Percentiles rank a stretch among this genome's conserved stretches.
Evolutionary conservation across 1,284 basidiomycete species (phyloP).

Genomic region (Prillingera fragicola): DNA sequence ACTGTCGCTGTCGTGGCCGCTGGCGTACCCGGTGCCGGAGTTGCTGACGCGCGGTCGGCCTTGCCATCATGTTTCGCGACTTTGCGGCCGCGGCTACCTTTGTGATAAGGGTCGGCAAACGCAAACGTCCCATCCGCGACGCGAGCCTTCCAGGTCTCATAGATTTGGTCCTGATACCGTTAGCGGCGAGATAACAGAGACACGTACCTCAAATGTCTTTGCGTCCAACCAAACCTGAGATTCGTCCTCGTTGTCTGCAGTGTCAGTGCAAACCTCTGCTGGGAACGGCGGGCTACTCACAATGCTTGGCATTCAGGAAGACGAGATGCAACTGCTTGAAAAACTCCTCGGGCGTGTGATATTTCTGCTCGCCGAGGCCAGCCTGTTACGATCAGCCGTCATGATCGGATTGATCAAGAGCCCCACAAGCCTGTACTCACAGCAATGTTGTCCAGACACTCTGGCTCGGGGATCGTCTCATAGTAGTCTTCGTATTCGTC

Average conservation of each 20-base stretch:
- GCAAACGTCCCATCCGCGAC: conserved; percentile 22
- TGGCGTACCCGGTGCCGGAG: conserved; percentile 1
- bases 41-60: conserved; percentile 4
- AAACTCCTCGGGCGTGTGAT: conserved; percentile 35
- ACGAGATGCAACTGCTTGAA: conserved; percentile 45
- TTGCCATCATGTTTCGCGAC: conserved; percentile 2
- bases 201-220: conserved; percentile 34
- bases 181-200: neutral
- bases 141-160: conserved; percentile 27
- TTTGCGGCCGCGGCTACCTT: conserved; percentile 5
- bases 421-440: conserved; percentile 28
- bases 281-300: conserved; percentile 23
- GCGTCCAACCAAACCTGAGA: conserved; percentile 43
- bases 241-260: conserved; percentile 43
- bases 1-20: conserved; percentile 1
- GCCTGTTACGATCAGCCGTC: conserved; percentile 18
- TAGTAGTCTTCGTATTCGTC: conserved; percentile 42
- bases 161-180: conserved; percentile 25
- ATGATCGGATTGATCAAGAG: too few relatives aligned
- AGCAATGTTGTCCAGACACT: conserved; percentile 41
- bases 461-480: conserved; percentile 43
- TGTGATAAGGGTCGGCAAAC: conserved; percentile 17
- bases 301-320: conserved; percentile 48
- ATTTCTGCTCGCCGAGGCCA: conserved; percentile 28
- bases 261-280: conserved; percentile 1